Evolutionary conservation across 169 alveolate genomes (phyloP).

Genomic region (Besnoitia besnoiti): DNA sequence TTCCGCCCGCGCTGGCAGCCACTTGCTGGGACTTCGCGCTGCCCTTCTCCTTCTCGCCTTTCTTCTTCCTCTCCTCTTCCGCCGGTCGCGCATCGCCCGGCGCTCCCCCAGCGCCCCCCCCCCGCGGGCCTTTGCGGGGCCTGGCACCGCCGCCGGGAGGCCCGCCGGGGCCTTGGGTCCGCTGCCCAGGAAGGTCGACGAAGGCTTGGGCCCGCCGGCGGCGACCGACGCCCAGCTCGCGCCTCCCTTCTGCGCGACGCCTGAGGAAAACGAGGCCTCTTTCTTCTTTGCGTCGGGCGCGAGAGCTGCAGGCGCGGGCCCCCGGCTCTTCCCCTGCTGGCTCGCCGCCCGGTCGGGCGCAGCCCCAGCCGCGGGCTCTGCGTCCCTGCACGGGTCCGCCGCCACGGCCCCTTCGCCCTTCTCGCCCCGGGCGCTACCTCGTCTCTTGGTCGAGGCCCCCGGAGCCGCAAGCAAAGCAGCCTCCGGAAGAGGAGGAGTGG

Average conservation of each 20-base stretch:
- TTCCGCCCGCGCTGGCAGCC: conserved; percentile 1
- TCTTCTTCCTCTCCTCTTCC: background rate
- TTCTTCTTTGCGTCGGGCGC: conserved; percentile 8
- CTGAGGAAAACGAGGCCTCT: background rate
- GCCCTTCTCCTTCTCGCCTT: background rate
- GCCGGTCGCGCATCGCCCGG: background rate
- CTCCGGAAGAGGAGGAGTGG: background rate
- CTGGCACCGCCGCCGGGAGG: background rate
- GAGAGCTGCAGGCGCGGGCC: background rate
- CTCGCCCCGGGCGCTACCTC: background rate
- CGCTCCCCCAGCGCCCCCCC: background rate
- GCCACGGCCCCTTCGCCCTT: background rate
- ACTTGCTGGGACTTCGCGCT: background rate
- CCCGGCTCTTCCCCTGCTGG: background rate
- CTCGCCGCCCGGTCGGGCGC: background rate
- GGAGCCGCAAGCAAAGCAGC: too few relatives aligned
- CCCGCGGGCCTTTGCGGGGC: background rate
- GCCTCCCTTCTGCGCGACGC: background rate
- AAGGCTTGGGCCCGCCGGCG: conserved; percentile 58
- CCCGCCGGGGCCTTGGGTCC: too few relatives aligned
- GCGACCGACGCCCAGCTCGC: conserved; percentile 66
- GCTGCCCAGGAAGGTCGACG: background rate
- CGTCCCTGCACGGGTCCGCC: background rate
- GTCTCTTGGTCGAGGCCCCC: background rate
- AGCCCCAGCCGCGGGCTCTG: background rate